A percentile compares a stretch with the other conserved stretches of the same genome.
phyloP scores from a whole-genome alignment of 495 filamentous ascomycete genomes.

The Jackrogersella minutella region DNA sequence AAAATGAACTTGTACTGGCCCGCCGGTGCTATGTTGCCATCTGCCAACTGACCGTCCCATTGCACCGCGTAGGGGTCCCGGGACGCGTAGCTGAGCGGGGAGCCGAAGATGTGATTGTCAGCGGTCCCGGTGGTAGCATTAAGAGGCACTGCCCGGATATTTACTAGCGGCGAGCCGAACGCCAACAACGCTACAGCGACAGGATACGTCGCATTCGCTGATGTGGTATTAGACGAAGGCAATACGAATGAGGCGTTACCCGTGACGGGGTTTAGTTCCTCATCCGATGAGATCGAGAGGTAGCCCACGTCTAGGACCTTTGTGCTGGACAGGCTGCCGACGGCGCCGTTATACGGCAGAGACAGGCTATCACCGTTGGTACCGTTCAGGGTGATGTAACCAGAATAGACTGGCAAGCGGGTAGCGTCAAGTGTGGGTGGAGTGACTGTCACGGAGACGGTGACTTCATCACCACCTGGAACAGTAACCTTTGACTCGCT shows the following conservation, averaged over 20 bases:
- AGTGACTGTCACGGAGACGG: slow-evolving; percentile 52
- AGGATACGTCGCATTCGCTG: slow-evolving; percentile 41
- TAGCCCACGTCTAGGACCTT: slow-evolving; percentile 48
- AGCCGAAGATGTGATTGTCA: slow-evolving; percentile 52
- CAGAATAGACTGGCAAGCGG: slow-evolving; percentile 61
- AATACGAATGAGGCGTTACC: slow-evolving; percentile 53
- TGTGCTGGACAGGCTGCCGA: slow-evolving; percentile 53
- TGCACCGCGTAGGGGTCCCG: slow-evolving; percentile 43
- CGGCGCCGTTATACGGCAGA: slow-evolving; percentile 61
- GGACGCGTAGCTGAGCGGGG: slow-evolving; percentile 51
- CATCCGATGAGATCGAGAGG: slow-evolving; percentile 48
- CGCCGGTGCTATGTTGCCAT: slow-evolving; percentile 53
- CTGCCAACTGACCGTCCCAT: slow-evolving; percentile 55
- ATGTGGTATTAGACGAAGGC: slow-evolving; percentile 42
- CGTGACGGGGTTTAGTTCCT: slow-evolving; percentile 40
- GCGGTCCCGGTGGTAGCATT: slow-evolving; percentile 42
- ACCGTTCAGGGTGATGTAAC: slow-evolving; percentile 60
- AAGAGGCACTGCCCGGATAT: slow-evolving; percentile 52
- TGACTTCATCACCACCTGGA: slow-evolving; percentile 47
- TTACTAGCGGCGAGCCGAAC: slow-evolving; percentile 56
- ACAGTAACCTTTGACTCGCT: slow-evolving; percentile 46
- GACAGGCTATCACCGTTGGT: slow-evolving; percentile 57
- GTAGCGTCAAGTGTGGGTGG: slow-evolving; percentile 52
- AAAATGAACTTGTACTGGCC: slow-evolving; percentile 56
- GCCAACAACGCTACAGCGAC: slow-evolving; percentile 46